Evolutionary conservation across 208 protist species (phyloP).

Genomic region (Eutreptiella sp.): DNA sequence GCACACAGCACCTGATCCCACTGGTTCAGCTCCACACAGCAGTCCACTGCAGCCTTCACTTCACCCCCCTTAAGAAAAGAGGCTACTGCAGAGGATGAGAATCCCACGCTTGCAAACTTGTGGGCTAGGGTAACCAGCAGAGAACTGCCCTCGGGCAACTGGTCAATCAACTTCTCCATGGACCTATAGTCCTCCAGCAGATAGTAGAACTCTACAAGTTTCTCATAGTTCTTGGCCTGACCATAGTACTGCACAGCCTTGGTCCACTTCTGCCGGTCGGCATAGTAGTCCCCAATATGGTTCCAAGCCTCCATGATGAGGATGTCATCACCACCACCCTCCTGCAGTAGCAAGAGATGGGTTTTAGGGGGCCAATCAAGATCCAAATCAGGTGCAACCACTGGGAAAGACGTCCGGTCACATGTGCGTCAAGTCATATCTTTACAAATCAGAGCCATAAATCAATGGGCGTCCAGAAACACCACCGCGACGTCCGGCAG

Average conservation of each 20-base stretch:
- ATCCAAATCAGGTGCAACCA: no score
- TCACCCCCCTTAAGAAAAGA: conserved; percentile 80
- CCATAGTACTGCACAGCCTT: conserved; percentile 90
- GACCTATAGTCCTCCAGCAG: conserved; percentile 81
- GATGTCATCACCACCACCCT: conserved; percentile 80
- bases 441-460: no score
- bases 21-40: conserved; percentile 85
- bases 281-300: conserved; percentile 91
- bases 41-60: conserved; percentile 77
- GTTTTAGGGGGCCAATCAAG: no score
- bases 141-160: conserved; percentile 76
- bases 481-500: no score
- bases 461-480: no score
- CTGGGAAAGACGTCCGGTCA: no score
- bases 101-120: conserved; percentile 80
- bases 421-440: no score
- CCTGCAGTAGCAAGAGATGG: no score
- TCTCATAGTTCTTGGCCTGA: conserved; percentile 76
- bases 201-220: conserved; percentile 80
- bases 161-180: conserved; percentile 71
- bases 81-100: conserved; percentile 69
- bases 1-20: no score
- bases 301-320: conserved; percentile 76
- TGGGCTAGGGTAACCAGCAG: conserved; percentile 69
- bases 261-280: conserved; percentile 83